Evolutionary conservation across 805 yeast species (phyloP).

Genomic region (Saturnispora quitensis): DNA sequence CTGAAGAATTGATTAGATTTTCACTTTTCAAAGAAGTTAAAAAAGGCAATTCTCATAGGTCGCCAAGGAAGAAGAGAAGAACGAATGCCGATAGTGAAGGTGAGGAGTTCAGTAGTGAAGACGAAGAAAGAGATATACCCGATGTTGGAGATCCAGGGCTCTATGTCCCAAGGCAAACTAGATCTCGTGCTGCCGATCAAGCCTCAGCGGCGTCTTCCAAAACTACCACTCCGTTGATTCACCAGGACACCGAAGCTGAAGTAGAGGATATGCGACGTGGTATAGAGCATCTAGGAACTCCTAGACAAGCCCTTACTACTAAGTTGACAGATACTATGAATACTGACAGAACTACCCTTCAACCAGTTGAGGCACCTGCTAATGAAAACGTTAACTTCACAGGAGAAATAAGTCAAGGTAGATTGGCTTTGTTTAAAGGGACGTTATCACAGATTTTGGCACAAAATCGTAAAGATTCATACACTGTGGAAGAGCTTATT

Average conservation of each 20-base stretch:
- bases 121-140: constrained; percentile 10
- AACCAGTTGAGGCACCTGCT: constrained; percentile 12
- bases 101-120: constrained; percentile 14
- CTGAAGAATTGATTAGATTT: constrained; percentile 75
- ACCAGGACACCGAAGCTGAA: constrained; percentile 18
- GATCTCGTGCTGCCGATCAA: constrained; percentile 8
- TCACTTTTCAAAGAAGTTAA: constrained; percentile 68
- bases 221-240: constrained; percentile 12
- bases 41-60: constrained; percentile 27
- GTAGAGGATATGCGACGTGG: constrained; percentile 20
- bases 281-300: constrained; percentile 15
- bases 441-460: constrained; percentile 37
- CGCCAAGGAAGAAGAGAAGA: constrained; percentile 31
- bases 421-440: constrained; percentile 39
- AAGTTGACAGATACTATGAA: constrained; percentile 1
- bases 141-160: constrained; percentile 11
- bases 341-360: constrained; percentile 13
- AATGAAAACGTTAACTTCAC: constrained; percentile 14
- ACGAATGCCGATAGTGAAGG: constrained; percentile 11
- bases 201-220: background rate
- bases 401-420: constrained; percentile 39
- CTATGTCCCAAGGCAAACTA: constrained; percentile 10
- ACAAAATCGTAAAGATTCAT: constrained; percentile 31
- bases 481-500: constrained; percentile 20
- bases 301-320: background rate